A percentile compares a stretch with the other conserved stretches of the same genome.
Conservation (phyloP, 257 asterid species). For the Solanum medicagineum region DNA sequence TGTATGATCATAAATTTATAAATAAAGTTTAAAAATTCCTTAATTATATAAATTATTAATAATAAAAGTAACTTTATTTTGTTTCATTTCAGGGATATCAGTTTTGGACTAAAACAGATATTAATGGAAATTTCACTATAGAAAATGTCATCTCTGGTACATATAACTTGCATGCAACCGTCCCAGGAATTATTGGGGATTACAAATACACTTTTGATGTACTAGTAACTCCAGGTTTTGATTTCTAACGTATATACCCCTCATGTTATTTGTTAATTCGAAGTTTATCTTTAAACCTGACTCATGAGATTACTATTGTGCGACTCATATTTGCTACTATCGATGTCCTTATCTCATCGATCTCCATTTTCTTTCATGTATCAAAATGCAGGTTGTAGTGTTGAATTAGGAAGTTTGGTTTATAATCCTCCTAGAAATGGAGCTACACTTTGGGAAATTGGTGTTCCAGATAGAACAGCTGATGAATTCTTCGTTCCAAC, state of each 20-base stretch:
- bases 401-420: constrained; percentile 10
- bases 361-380: background rate
- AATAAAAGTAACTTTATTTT: background rate
- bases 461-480: constrained; percentile 54
- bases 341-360: background rate
- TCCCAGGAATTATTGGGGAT: constrained; percentile 47
- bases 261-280: background rate
- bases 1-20: background rate
- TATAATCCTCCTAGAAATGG: constrained; percentile 47
- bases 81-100: constrained; percentile 39
- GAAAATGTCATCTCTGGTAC: constrained; percentile 31
- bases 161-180: constrained; percentile 46
- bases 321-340: background rate
- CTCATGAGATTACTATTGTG: background rate
- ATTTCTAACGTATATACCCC: background rate
- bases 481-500: constrained; percentile 52
- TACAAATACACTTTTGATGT: constrained; percentile 31
- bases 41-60: background rate
- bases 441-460: constrained; percentile 69
- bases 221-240: constrained; percentile 16
- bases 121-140: constrained; percentile 29
- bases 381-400: constrained; percentile 13
- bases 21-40: background rate
- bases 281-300: background rate
- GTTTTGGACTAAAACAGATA: constrained; percentile 43